Conservation (phyloP, 2,329 filamentous ascomycete genomes). For the Nothophaeocryptopus gaeumannii region DNA sequence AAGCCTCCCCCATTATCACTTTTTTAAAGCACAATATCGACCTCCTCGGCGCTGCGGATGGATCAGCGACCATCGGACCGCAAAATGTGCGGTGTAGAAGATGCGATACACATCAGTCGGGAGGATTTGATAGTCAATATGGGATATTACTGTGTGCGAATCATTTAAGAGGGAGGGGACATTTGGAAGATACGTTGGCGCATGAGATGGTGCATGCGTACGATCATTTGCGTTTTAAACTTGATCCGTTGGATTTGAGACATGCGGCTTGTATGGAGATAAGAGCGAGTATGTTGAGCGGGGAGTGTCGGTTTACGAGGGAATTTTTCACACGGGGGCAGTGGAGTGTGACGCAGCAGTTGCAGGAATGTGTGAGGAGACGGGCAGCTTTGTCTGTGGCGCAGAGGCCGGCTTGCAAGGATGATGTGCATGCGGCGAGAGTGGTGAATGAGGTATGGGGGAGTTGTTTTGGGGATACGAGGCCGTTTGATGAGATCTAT, state of each 20-base stretch:
- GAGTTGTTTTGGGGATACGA: conserved; percentile 89
- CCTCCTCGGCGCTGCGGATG: conserved; percentile 58
- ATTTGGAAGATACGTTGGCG: conserved; percentile 88
- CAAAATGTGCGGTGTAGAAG: conserved; percentile 78
- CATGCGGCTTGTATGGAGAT: conserved; percentile 98
- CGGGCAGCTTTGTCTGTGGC: conserved; percentile 77
- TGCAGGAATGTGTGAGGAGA: conserved; percentile 85
- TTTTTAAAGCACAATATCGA: conserved; percentile 82
- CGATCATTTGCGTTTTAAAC: conserved; percentile 87
- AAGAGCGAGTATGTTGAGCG: conserved; percentile 84
- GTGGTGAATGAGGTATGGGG: conserved; percentile 98
- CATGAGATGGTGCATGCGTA: conserved; percentile 99
- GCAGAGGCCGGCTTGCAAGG: conserved; percentile 74
- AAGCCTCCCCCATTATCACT: conserved; percentile 79
- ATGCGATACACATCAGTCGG: conserved; percentile 69
- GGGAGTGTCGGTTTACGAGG: conserved; percentile 85
- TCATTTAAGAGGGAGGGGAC: conserved; percentile 72
- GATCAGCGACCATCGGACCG: conserved; percentile 62
- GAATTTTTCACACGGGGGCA: conserved; percentile 84
- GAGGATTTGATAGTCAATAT: conserved; percentile 81
- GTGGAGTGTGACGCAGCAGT: conserved; percentile 85
- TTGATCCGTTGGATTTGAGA: conserved; percentile 76
- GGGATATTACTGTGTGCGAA: conserved; percentile 94
- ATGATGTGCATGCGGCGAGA: conserved; percentile 79
- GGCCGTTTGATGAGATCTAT: conserved; percentile 96